phyloP scores from a whole-genome alignment of 805 yeast species.

The Hanseniaspora lindneri region DNA sequence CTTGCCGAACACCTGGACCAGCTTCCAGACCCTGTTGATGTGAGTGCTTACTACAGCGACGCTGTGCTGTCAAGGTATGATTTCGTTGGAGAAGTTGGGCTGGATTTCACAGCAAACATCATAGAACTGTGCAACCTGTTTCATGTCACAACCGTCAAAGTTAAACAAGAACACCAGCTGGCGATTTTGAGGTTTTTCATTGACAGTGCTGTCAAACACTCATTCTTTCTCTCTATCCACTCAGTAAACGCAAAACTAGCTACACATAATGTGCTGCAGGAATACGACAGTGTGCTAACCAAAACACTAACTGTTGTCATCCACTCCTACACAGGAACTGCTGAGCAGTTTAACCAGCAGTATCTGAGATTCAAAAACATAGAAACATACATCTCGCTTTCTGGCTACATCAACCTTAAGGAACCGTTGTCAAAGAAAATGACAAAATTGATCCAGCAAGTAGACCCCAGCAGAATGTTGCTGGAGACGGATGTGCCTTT shows the following conservation, averaged over 20 bases:
- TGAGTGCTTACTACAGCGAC: neutral
- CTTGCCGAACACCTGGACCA: constrained; percentile 16
- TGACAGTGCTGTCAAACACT: constrained; percentile 38
- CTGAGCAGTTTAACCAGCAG: constrained; percentile 47
- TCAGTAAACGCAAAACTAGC: constrained; percentile 59
- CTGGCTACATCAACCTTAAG: constrained; percentile 23
- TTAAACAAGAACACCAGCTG: constrained; percentile 55
- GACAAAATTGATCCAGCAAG: constrained; percentile 22
- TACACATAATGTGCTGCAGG: constrained; percentile 21
- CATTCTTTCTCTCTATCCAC: constrained; percentile 59
- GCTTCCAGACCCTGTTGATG: neutral
- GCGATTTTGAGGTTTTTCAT: constrained; percentile 41
- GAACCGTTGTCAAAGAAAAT: constrained; percentile 23
- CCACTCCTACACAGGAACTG: constrained; percentile 79
- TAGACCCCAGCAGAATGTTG: constrained; percentile 33
- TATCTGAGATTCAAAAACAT: constrained; percentile 21
- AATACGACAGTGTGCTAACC: neutral
- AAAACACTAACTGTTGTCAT: constrained; percentile 41
- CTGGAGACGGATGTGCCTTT: constrained; percentile 41
- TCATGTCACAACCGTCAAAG: constrained; percentile 36
- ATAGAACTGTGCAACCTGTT: constrained; percentile 25
- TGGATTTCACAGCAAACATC: constrained; percentile 55
- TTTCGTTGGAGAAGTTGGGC: constrained; percentile 82
- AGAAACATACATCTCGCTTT: constrained; percentile 27
- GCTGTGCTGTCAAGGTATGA: constrained; percentile 11